phyloP scores from a whole-genome alignment of 75 land plant species.

The Picea glauca region DNA sequence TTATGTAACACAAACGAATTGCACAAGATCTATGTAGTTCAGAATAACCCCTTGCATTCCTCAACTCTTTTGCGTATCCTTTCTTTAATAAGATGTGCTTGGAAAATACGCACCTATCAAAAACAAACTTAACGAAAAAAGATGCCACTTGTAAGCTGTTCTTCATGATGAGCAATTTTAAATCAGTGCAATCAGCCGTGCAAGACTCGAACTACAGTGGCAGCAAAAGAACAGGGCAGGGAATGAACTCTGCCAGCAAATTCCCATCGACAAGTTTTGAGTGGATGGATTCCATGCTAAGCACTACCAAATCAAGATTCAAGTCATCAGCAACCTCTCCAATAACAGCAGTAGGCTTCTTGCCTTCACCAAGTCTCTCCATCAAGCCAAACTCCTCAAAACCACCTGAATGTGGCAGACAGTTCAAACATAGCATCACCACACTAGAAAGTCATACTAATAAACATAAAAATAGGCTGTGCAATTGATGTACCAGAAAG shows the following conservation, averaged over 20 bases:
- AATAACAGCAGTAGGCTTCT: conserved; percentile 88
- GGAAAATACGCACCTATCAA: too few species aligned
- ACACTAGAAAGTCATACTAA: background rate
- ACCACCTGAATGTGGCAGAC: conserved; percentile 53
- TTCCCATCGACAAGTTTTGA: conserved; percentile 96
- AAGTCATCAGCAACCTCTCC: conserved; percentile 98
- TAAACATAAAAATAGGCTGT: background rate
- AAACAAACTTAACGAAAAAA: too few species aligned
- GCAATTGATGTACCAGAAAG: background rate
- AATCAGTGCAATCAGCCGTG: too few species aligned
- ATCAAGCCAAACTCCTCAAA: conserved; percentile 88
- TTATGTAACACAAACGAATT: too few species aligned
- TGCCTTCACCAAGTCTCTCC: conserved; percentile 94
- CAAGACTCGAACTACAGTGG: conserved; percentile 52
- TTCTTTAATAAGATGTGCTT: too few species aligned
- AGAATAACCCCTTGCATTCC: too few species aligned
- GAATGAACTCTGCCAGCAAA: conserved; percentile 91
- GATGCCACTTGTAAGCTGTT: too few species aligned
- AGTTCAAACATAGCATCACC: background rate
- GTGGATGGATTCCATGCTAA: conserved; percentile 98
- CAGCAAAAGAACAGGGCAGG: conserved; percentile 90
- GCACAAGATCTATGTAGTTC: too few species aligned
- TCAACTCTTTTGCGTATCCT: too few species aligned
- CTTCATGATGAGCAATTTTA: too few species aligned
- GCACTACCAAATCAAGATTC: conserved; percentile 79